Evolutionary conservation across 1,284 basidiomycete genomes (phyloP).

Genomic region (Mycosarcoma mackinlayi): DNA sequence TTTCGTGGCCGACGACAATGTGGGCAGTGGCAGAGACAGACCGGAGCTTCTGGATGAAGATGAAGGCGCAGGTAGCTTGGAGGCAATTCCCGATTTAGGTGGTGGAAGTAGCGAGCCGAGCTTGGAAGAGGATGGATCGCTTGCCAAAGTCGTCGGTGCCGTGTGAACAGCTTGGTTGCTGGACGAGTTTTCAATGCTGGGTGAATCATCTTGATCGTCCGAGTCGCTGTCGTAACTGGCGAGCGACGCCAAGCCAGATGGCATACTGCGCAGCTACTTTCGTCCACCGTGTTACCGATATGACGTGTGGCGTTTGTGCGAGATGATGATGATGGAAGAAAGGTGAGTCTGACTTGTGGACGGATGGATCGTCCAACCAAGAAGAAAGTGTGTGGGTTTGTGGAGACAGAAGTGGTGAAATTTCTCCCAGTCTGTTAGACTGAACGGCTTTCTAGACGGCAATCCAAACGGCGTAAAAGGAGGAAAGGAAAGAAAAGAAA

Average conservation of each 20-base stretch:
- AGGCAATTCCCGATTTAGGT: conserved; percentile 18
- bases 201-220: conserved; percentile 10
- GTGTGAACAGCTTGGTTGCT: conserved; percentile 5
- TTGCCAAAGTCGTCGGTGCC: neutral
- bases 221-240: conserved; percentile 43
- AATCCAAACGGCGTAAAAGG: conserved; percentile 7
- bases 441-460: conserved; percentile 19
- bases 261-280: conserved; percentile 10
- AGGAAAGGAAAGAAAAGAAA: neutral
- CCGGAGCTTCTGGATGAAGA: conserved; percentile 10
- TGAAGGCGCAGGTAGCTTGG: conserved; percentile 27
- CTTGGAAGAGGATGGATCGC: conserved; percentile 7
- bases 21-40: conserved; percentile 27
- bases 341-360: no score
- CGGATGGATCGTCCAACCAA: no score
- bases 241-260: conserved; percentile 30
- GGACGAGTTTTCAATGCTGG: neutral
- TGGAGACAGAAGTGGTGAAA: no score
- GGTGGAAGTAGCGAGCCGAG: conserved; percentile 29
- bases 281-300: no score
- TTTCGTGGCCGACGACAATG: conserved; percentile 10
- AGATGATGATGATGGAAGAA: conserved; percentile 3
- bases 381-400: conserved; percentile 7
- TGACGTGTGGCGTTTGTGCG: neutral
- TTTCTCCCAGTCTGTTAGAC: neutral